These are phyloP conservation scores for Diaporthe eres DNA, from an alignment of 2,329 filamentous ascomycete species.

Conservation along the genomic window DNA sequence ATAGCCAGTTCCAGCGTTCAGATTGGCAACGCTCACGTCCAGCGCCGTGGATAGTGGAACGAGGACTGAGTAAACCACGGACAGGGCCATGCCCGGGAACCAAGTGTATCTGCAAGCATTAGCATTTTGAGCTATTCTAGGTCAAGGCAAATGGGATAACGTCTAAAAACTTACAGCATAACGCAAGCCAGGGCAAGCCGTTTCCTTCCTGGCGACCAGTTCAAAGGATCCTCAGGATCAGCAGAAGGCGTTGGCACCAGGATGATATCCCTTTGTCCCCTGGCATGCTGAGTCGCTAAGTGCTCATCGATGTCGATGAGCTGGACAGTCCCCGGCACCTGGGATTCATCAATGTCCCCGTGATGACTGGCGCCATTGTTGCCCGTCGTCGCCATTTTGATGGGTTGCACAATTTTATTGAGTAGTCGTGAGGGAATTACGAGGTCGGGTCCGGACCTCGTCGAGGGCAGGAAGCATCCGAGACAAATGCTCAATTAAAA, in stretches of 20 bases:
- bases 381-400: conserved; percentile 25
- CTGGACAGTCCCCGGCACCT: conserved; percentile 51
- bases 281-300: conserved; percentile 48
- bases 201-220: conserved; percentile 48
- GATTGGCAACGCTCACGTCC: conserved; percentile 40
- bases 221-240: conserved; percentile 59
- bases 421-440: neutral
- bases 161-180: conserved; percentile 42
- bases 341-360: conserved; percentile 45
- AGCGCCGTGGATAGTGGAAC: conserved; percentile 39
- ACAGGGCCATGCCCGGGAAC: conserved; percentile 42
- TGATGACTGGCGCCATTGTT: conserved; percentile 15
- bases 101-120: conserved; percentile 40
- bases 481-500: conserved; percentile 3
- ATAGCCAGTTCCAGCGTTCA: conserved; percentile 49
- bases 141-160: neutral
- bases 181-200: conserved; percentile 45
- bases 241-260: conserved; percentile 56
- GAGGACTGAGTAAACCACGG: conserved; percentile 40
- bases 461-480: neutral
- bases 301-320: conserved; percentile 50
- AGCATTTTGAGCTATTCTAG: neutral
- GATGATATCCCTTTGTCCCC: conserved; percentile 52
- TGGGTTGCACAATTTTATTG: neutral
- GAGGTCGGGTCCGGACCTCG: neutral